A percentile compares a stretch with the other conserved stretches of the same genome.
Evolutionary conservation across 2,329 filamentous ascomycete species (phyloP).

Genomic region (Fusarium sp.): DNA sequence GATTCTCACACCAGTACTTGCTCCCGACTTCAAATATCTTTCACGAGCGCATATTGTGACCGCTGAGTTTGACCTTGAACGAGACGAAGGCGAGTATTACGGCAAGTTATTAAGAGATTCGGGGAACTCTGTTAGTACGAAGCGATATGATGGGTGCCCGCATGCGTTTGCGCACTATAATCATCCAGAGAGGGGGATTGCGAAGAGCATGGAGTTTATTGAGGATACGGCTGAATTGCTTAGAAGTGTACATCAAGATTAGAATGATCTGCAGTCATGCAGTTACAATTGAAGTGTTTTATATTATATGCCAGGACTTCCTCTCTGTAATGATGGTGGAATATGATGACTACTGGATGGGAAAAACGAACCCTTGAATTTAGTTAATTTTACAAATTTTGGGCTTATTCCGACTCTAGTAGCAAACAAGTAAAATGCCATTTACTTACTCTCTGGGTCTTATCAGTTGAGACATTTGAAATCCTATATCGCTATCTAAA

Average conservation of each 20-base stretch:
- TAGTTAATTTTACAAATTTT: too few relatives aligned
- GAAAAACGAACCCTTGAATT: too few relatives aligned
- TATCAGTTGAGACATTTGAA: too few relatives aligned
- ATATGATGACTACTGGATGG: too few relatives aligned
- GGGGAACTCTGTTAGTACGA: rapidly evolving
- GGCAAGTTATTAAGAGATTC: neutral
- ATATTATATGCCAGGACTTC: too few relatives aligned
- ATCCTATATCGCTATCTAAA: too few relatives aligned
- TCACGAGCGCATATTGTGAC: neutral
- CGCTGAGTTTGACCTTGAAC: conserved; percentile 1
- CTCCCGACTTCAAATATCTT: neutral
- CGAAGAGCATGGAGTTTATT: neutral
- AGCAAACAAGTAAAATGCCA: too few relatives aligned
- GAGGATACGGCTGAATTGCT: neutral
- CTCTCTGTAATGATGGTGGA: too few relatives aligned
- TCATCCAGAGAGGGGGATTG: neutral
- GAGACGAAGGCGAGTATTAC: conserved; percentile 8
- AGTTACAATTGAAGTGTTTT: too few relatives aligned
- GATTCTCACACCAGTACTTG: conserved; percentile 7
- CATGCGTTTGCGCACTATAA: conserved; percentile 14
- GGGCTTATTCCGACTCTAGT: too few relatives aligned
- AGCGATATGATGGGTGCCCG: neutral
- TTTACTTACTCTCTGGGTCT: too few relatives aligned
- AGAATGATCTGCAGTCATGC: rapidly evolving
- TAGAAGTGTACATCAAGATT: neutral